Base-by-base conservation (phyloP, 805 yeast species). In the Ogataea allantospora region DNA sequence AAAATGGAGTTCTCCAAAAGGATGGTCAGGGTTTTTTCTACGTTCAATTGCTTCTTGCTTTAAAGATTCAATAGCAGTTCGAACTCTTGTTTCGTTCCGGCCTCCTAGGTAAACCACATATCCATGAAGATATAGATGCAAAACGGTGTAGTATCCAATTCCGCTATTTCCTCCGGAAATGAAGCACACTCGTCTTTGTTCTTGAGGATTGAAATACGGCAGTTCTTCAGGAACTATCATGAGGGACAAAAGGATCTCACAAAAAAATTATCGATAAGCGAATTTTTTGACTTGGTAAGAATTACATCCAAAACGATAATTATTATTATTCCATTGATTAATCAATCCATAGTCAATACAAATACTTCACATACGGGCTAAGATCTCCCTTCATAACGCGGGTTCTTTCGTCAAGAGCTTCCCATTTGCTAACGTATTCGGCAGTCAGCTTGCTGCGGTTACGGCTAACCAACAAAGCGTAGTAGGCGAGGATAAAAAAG, bases 121-220 rank as follows among this genome's bases (percentile, higher is more conserved):
- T 0, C 96, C 96, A 58, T 86, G 95, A 34, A 84, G 65, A 52
- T 81, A 85, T 5, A 87, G 68, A 52, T 85, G 89, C 16, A 85
- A 65, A 7, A 78, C 86, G 0, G 89, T 80, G 55, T 70, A 83
- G 68, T 75, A 86, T 8, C 96, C 95, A 13, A 84, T 75, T 0
- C 95, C 95, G 39, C 83, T 73, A 50, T 80, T 83, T 5, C 93
- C 95, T 2, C 95, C 95, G 0, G 93, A 81, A 20, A 87, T 77
- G 6, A 87, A 63, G 2, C 86, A 88, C 4, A 83, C 79, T 40
- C 78, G 70, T 29, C 85, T 68, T 18, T 73, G 76, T 3, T 45
- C 44, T 1, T 48, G 44, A 0, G 88, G 88, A 48, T 83, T 66
- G 47, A 67, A 61, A 58, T 79, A 84, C 0, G 93, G 89, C 19